A percentile compares a stretch with the other conserved stretches of the same genome.
These are phyloP conservation scores for Gossypium davidsonii DNA, from an alignment of 441 rosid genomes.

Conservation along the genomic window DNA sequence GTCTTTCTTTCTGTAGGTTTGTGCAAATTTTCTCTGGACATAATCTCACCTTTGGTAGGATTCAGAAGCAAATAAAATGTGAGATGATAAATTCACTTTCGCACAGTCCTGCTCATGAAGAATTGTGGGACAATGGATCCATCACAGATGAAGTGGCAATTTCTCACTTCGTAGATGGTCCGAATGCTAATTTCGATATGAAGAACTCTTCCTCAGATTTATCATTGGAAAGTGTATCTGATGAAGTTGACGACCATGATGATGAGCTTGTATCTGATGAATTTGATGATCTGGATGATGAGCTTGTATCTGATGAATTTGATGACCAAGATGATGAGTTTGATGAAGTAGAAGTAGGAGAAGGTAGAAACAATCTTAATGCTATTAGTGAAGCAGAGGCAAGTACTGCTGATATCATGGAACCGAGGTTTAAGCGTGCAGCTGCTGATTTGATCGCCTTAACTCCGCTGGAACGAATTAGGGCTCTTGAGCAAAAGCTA, in stretches of 20 bases:
- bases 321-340: conserved; percentile 31
- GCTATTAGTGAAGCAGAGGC: conserved; percentile 17
- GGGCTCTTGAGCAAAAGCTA: conserved; percentile 20
- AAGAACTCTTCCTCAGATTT: conserved; percentile 23
- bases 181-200: conserved; percentile 10
- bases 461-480: conserved; percentile 15
- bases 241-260: conserved; percentile 21
- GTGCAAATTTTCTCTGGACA: conserved; percentile 45
- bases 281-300: conserved; percentile 26
- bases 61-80: conserved; percentile 66
- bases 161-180: conserved; percentile 20
- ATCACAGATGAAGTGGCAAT: conserved; percentile 18
- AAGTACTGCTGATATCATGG: conserved; percentile 10
- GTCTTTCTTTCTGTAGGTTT: conserved; percentile 43
- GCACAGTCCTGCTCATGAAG: conserved; percentile 21
- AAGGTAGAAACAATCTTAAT: conserved; percentile 23
- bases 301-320: conserved; percentile 21
- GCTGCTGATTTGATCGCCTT: conserved; percentile 8
- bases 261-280: conserved; percentile 23
- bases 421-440: conserved; percentile 11
- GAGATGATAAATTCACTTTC: conserved; percentile 32
- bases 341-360: conserved; percentile 12
- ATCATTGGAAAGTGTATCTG: conserved; percentile 20
- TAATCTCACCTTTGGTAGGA: conserved; percentile 56
- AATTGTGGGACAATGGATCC: conserved; percentile 17